These are phyloP conservation scores for Nematodospora anomalae DNA, from an alignment of 1,139 yeast genomes.

Conservation along the genomic window DNA sequence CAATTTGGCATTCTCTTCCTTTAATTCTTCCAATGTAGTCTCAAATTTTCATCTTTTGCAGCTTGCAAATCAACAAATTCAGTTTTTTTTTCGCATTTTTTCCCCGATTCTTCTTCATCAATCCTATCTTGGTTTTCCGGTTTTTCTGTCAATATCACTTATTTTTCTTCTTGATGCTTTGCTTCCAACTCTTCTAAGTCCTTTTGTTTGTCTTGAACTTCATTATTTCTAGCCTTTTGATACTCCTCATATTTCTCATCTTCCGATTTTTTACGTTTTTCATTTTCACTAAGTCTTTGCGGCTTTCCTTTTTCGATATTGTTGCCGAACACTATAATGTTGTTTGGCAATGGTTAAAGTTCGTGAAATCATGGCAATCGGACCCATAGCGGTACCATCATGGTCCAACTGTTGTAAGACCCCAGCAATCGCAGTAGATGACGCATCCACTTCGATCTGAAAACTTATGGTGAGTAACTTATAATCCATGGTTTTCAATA, in stretches of 20 bases:
- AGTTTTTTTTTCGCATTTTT: slow-evolving; percentile 39
- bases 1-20: slow-evolving; percentile 39
- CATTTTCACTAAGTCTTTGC: slow-evolving; percentile 36
- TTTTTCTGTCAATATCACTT: slow-evolving; percentile 39
- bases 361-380: no score
- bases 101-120: slow-evolving; percentile 42
- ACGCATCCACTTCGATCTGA: no score
- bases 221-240: slow-evolving; percentile 36
- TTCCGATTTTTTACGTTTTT: slow-evolving; percentile 41
- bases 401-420: no score
- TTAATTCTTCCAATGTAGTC: slow-evolving; percentile 43
- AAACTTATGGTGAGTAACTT: no score
- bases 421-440: no score
- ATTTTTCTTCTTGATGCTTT: slow-evolving; percentile 36
- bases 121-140: slow-evolving; percentile 43
- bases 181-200: slow-evolving; percentile 37
- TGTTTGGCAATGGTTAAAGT: no score
- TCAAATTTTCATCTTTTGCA: slow-evolving; percentile 43
- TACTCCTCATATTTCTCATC: slow-evolving; percentile 35
- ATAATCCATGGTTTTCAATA: no score
- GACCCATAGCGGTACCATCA: no score
- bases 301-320: slow-evolving; percentile 44
- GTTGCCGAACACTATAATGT: no score
- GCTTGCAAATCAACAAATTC: slow-evolving; percentile 48
- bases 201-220: slow-evolving; percentile 36